These are phyloP conservation scores for Metschnikowia rubicola DNA, from an alignment of 805 yeast genomes.

Conservation along the genomic window DNA sequence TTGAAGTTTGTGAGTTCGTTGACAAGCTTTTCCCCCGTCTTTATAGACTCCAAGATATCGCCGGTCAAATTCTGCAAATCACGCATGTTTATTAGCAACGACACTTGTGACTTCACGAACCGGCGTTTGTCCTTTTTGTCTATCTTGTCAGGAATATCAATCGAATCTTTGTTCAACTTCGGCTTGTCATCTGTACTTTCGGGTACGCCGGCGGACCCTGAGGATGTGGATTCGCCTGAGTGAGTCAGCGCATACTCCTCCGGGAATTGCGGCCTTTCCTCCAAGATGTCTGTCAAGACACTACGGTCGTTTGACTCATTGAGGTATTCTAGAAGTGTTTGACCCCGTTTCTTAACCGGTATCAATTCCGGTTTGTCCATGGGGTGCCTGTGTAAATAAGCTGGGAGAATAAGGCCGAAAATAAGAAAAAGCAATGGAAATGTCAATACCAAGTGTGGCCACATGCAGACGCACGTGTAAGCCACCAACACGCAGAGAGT, in stretches of 20 bases:
- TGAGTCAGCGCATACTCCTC: constrained; percentile 10
- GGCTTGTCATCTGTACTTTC: constrained; percentile 1
- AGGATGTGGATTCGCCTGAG: constrained; percentile 8
- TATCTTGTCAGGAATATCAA: neutral
- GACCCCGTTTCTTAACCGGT: constrained; percentile 49
- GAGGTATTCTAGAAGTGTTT: constrained; percentile 46
- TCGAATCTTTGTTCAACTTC: neutral
- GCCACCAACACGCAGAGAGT: constrained; percentile 59
- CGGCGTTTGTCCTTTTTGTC: constrained; percentile 17
- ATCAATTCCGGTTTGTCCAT: constrained; percentile 42
- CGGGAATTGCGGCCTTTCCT: constrained; percentile 8
- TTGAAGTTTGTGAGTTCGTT: constrained; percentile 65
- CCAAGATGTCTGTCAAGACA: constrained; percentile 31
- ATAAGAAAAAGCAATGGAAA: constrained; percentile 59
- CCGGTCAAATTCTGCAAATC: constrained; percentile 69
- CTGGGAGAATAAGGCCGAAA: constrained; percentile 63
- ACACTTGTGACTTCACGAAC: constrained; percentile 34
- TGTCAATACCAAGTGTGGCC: constrained; percentile 65
- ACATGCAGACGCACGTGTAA: constrained; percentile 63
- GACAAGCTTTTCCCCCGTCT: constrained; percentile 51
- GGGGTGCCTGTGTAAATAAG: constrained; percentile 68
- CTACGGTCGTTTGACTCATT: constrained; percentile 29
- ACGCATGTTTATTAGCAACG: constrained; percentile 59
- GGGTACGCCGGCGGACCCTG: constrained; percentile 3
- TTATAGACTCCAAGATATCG: constrained; percentile 47